Evolutionary conservation across 1,284 basidiomycete genomes (phyloP).

Genomic region (Ganoderma lingzhi): DNA sequence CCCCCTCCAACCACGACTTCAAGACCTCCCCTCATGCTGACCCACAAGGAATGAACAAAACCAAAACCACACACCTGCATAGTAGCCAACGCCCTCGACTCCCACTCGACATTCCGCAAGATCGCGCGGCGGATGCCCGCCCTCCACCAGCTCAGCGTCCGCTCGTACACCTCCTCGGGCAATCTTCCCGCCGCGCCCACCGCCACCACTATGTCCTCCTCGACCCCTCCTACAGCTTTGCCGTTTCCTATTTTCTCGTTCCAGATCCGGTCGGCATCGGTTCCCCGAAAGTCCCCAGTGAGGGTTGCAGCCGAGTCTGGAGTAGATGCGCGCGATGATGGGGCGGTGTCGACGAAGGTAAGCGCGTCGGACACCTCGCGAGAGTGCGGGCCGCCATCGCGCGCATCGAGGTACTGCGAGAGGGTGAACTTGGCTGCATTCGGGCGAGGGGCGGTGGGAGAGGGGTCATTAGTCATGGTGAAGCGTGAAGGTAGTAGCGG

Average conservation of each 20-base stretch:
- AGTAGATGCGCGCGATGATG: constrained; percentile 30
- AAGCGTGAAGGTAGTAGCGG: background rate
- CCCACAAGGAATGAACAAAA: background rate
- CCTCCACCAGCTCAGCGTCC: constrained; percentile 73
- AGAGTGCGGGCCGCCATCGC: constrained; percentile 6
- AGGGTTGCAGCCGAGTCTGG: constrained; percentile 26
- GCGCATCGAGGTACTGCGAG: constrained; percentile 9
- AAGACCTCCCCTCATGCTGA: background rate
- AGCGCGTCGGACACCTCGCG: constrained; percentile 18
- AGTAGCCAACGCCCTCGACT: constrained; percentile 71
- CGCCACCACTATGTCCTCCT: constrained; percentile 12
- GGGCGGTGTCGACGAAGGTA: constrained; percentile 15
- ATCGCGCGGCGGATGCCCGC: constrained; percentile 66
- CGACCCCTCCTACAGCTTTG: background rate
- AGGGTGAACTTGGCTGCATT: constrained; percentile 10
- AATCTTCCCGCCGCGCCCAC: constrained; percentile 43
- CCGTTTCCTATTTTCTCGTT: constrained; percentile 23
- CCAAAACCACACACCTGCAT: constrained; percentile 66
- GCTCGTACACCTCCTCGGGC: constrained; percentile 69
- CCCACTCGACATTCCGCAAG: constrained; percentile 65
- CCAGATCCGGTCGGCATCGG: constrained; percentile 18
- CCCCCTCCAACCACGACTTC: background rate
- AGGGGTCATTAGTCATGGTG: constrained; percentile 25
- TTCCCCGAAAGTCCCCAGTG: constrained; percentile 20
- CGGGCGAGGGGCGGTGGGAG: constrained; percentile 19